These are phyloP conservation scores for Viola pubescens DNA, from an alignment of 441 rosid species.

Conservation along the genomic window DNA sequence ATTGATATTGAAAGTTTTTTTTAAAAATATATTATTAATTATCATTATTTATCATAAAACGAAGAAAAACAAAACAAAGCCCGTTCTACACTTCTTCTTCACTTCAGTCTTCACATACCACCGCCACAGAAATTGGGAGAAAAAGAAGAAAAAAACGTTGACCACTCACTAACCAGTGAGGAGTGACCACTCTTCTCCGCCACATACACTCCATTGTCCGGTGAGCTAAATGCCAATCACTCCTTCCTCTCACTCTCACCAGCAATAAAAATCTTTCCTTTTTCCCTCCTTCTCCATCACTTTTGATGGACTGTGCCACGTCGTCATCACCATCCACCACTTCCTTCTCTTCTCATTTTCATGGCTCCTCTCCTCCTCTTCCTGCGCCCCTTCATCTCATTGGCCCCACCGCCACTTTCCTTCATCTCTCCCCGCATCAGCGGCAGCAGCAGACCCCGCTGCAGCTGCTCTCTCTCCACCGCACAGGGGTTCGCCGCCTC, in stretches of 20 bases:
- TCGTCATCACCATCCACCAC: neutral
- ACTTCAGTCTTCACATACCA: too few relatives aligned
- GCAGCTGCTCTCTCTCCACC: slow-evolving; percentile 24
- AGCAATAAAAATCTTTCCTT: neutral
- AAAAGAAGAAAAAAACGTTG: too few relatives aligned
- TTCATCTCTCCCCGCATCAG: slow-evolving; percentile 3
- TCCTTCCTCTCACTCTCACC: neutral
- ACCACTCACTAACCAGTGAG: too few relatives aligned
- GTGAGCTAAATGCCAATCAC: neutral
- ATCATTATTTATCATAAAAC: too few relatives aligned
- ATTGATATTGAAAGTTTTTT: too few relatives aligned
- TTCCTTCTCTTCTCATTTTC: slow-evolving; percentile 24
- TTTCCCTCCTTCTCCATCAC: slow-evolving; percentile 3
- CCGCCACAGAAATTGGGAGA: too few relatives aligned
- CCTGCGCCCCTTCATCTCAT: slow-evolving; percentile 23
- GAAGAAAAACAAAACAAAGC: too few relatives aligned
- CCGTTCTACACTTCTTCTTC: too few relatives aligned
- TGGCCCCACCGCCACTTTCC: neutral
- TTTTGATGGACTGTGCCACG: slow-evolving; percentile 29
- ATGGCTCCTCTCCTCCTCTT: slow-evolving; percentile 32
- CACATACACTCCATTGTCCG: neutral
- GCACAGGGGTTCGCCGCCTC: slow-evolving; percentile 7
- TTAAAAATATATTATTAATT: too few relatives aligned
- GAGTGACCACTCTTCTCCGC: slow-evolving; percentile 16
- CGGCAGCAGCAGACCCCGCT: slow-evolving; percentile 5